Evolutionary conservation across 306 rosid genomes (phyloP).

Genomic region (Castanopsis chinensis): DNA sequence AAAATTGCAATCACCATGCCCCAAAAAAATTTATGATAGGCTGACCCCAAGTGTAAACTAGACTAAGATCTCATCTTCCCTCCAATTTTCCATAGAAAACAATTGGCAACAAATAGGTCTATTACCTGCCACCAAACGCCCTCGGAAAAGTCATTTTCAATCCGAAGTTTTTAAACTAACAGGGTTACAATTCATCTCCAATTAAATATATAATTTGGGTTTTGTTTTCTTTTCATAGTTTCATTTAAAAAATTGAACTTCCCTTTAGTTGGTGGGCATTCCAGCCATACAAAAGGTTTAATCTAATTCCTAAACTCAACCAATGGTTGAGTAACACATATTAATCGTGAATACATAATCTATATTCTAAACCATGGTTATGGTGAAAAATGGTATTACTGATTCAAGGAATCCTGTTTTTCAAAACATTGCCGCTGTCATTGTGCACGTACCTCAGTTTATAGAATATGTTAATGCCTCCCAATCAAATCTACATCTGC

Average conservation of each 20-base stretch:
- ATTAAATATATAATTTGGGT: slow-evolving; percentile 36
- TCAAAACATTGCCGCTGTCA: slow-evolving; percentile 27
- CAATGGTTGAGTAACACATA: not conserved
- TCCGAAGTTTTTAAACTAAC: slow-evolving; percentile 26
- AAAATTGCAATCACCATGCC: not conserved
- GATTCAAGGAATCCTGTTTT: slow-evolving; percentile 23
- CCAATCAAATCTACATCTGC: slow-evolving; percentile 27
- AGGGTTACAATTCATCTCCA: slow-evolving; percentile 32
- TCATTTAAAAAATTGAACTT: slow-evolving; percentile 25
- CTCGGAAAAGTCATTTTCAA: slow-evolving; percentile 39
- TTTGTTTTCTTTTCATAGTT: slow-evolving; percentile 28
- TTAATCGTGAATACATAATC: not conserved
- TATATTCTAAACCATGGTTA: slow-evolving; percentile 33
- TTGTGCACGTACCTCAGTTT: slow-evolving; percentile 25
- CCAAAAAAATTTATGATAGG: not conserved
- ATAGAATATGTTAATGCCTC: slow-evolving; percentile 19
- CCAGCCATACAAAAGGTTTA: slow-evolving; percentile 15
- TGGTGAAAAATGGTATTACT: slow-evolving; percentile 12
- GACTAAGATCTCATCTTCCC: not conserved
- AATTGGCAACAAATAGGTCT: not conserved
- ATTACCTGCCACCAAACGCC: slow-evolving; percentile 33
- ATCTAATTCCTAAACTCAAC: slow-evolving; percentile 1
- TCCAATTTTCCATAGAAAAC: not conserved
- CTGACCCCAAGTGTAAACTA: not conserved
- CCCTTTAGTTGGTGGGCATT: not conserved